Base-by-base conservation (phyloP, 2,329 filamentous ascomycete species). In the Leptosphaerulina australis region DNA sequence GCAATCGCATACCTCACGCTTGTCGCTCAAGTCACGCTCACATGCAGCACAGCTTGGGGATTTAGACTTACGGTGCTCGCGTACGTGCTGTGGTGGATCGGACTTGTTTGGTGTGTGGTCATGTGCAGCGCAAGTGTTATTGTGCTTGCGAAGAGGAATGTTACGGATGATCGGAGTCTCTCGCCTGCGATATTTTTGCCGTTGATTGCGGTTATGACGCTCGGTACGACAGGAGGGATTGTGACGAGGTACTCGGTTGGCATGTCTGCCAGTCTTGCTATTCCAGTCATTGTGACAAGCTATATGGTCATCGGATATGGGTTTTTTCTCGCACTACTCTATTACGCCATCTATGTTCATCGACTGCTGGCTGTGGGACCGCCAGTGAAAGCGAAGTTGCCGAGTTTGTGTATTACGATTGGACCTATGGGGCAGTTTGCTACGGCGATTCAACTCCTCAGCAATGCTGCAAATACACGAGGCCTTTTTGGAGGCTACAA, bases 31-130 rank as follows among this genome's bases (percentile, higher is more conserved):
- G 58, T 73, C 64, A 3, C 44, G 83, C 10, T 60, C 63, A 38
- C 88, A 89, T 76, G 20, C 64, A 79, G 41, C 90, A 90, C 70
- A 81, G 88, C 80, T 47, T 79, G 3, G 74, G 81, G 21, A 73
- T 91, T 15, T 87, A 80, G 77, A 74, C 88, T 65, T 75, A 90
- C 28, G 86, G 86, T 49, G 79, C 80, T 56, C 10, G 59, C 59
- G 29, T 65, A 53, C 36, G 59, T 59, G 20, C 50, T 58, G 18
- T 63, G 51, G 56, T 65, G 57, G 57, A 54, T 62, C 15, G 60
- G 60, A n/a, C 53, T 55, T n/a, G 50, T 55, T 11, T 58, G 55
- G 59, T 57, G 52, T 12, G 52, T 65, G 10, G 17, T 41, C 14
- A 41, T 65, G 18, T 61, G 54, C 40, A 43, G 50, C 15, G 35